Base-by-base conservation (phyloP, 345 rosid species). In the Xanthoceras sorbifolium region DNA sequence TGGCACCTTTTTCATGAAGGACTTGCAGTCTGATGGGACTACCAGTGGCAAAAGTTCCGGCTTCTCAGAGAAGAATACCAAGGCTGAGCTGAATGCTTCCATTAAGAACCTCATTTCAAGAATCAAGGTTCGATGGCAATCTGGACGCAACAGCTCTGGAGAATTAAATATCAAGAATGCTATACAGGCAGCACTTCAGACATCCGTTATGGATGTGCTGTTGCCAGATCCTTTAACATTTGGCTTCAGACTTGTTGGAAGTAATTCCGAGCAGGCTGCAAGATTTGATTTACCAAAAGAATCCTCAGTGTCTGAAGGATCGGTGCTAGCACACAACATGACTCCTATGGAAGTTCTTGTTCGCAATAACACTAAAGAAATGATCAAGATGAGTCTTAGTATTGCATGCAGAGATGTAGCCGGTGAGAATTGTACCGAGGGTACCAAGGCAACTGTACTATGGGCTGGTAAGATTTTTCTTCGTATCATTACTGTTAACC, bases 201-300 rank as follows among this genome's bases (percentile, higher is more conserved):
- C 97, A 59, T 92, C 97, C 0, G 95, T 90, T 76, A 90, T 94
- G 98, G 99, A 97, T 82, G 93, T 97, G 61, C 84, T 97, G 79
- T 86, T 97, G 64, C 98, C 98, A 38, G 99, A 97, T 88, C 99
- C 99, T 50, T 83, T 97, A 82, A 94, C 98, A 40, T 94, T 90
- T 81, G 91, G 94, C 83, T 97, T 97, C 85, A 85, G 90, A 82
- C 91, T 97, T 79, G 85, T 82, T 66, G 88, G 90, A 87, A 81
- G 77, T 36, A 81, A 71, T 48, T 70, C 69, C 29, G 78, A 67
- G n/a, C 36, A 55, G 57, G 76, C 63, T 28, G 40, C 77, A 69
- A 74, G 68, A 67, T 34, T 25, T 42, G 78, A 64, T 81, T 29
- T 52, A 15, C 75, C 82, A 18, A 62, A 23, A 54, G 89, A 85